Evolutionary conservation across 495 filamentous ascomycete genomes (phyloP), one percentile per base, ranked within the genome.

Genomic region (Penicillium verhagenii): DNA sequence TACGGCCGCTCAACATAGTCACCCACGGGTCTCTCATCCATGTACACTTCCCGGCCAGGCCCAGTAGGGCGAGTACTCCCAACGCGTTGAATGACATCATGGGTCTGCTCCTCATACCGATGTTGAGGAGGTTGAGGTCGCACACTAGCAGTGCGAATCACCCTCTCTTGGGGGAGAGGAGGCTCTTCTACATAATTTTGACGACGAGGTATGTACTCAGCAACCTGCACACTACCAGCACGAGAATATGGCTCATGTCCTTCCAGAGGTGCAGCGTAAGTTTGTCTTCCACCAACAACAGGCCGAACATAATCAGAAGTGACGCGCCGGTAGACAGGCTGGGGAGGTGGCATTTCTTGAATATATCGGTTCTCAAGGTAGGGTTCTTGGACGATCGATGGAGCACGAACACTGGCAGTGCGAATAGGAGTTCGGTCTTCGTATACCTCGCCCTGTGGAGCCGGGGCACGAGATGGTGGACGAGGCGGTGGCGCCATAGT

Each of bases 101-200:
- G 72, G 19, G 70, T 72, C 26, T 76, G 72, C 28, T 76, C 63
- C 53, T 86, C 82, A 57, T 87, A 87, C 31, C 81, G 79, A 16
- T 45, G 42, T 18, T 48, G 45, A 25, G 75, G 54, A 26, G 69
- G 59, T 39, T 75, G 74, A 3, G 85, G 85, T 47, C 82, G 79
- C 19, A 84, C 80, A 64, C 84, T 88, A 8, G 78, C 57, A 25
- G 81, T 72, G 51, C 84, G 72, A 21, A 84, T 60, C n/a, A 82
- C 63, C 47, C 81, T 79, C 33, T 85, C 81, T 16, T 77, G 73
- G 11, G 81, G 70, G 6, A 71, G 35, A 26, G 78, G 75, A 13
- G 63, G 57, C 47, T 81, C 76, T 47, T 79, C 75, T 43, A 75
- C 61, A 48, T 74, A 74, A 19, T 63, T 60, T 16, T 64, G 51